Conservation (phyloP, 768 basidiomycete species). For the Suillus variegatus region DNA sequence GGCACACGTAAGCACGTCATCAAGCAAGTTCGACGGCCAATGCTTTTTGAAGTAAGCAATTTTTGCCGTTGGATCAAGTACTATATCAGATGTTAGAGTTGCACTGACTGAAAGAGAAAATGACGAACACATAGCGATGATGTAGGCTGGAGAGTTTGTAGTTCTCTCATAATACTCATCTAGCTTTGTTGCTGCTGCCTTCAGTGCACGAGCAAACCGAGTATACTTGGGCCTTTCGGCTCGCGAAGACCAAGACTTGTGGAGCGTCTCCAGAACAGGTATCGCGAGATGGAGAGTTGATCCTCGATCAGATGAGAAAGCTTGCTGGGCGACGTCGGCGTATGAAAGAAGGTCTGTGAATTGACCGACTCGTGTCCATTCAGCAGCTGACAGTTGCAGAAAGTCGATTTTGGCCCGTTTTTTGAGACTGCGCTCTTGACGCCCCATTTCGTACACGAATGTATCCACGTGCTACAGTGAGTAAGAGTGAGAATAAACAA, state of each 20-base stretch:
- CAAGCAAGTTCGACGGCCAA: too few species aligned
- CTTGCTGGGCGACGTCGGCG: background rate
- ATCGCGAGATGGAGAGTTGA: too few species aligned
- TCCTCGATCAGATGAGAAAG: too few species aligned
- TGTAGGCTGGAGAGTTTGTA: too few species aligned
- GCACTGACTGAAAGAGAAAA: too few species aligned
- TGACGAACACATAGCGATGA: too few species aligned
- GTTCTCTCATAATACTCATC: too few species aligned
- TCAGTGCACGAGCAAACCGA: conserved; percentile 22
- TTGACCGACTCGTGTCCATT: conserved; percentile 25
- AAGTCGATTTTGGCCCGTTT: conserved; percentile 18
- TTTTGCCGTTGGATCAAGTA: too few species aligned
- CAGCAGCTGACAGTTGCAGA: conserved; percentile 17
- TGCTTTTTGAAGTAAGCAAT: too few species aligned
- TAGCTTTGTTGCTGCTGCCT: conserved; percentile 33
- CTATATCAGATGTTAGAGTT: too few species aligned
- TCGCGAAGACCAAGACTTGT: background rate
- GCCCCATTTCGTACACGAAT: background rate
- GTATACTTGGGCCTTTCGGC: conserved; percentile 15
- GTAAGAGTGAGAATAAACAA: background rate
- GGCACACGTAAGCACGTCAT: too few species aligned
- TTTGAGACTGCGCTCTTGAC: conserved; percentile 15
- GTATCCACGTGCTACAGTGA: conserved; percentile 23
- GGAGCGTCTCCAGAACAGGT: too few species aligned
- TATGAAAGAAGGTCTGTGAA: conserved; percentile 26